Percentiles rank a stretch among this genome's conserved stretches.
Conservation (phyloP, 495 filamentous ascomycete genomes). For the Trypethelium eluteriae region DNA sequence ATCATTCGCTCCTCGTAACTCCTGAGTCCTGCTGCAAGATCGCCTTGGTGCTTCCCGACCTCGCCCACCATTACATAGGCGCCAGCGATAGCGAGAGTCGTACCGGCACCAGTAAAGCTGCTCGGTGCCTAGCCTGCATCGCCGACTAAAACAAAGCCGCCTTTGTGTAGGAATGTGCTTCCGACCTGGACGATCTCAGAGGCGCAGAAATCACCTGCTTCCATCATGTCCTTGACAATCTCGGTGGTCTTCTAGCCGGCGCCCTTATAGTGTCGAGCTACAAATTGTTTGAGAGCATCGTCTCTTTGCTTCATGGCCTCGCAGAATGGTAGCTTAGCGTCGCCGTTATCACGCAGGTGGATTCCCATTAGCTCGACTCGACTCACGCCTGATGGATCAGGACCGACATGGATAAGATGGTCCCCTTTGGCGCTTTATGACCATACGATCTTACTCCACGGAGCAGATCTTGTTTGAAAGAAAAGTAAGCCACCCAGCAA, state of each 20-base stretch:
- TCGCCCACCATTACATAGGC: constrained; percentile 26
- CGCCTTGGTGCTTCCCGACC: constrained; percentile 26
- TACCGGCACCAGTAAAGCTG: constrained; percentile 21
- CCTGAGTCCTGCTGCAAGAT: constrained; percentile 35
- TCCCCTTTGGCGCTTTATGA: constrained; percentile 36
- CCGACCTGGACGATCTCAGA: constrained; percentile 44
- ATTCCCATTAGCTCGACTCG: constrained; percentile 34
- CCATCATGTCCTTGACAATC: constrained; percentile 35
- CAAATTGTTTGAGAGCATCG: constrained; percentile 36
- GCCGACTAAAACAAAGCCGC: constrained; percentile 23
- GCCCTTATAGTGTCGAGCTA: constrained; percentile 34
- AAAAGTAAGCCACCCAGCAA: constrained; percentile 40
- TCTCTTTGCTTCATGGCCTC: constrained; percentile 37
- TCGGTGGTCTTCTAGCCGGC: constrained; percentile 42
- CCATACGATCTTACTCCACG: constrained; percentile 33
- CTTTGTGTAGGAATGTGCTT: constrained; percentile 30
- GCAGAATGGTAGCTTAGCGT: constrained; percentile 33
- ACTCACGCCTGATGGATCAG: constrained; percentile 31
- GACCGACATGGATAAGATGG: constrained; percentile 34
- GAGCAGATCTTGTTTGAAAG: constrained; percentile 36
- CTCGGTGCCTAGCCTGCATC: constrained; percentile 34
- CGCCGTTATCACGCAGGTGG: constrained; percentile 26
- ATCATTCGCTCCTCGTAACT: constrained; percentile 40
- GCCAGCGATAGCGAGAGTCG: constrained; percentile 21
- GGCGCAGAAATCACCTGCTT: constrained; percentile 44